These are phyloP conservation scores for Alternaria brassicicola DNA, from an alignment of 2,329 filamentous ascomycete genomes.

Conservation along the genomic window DNA sequence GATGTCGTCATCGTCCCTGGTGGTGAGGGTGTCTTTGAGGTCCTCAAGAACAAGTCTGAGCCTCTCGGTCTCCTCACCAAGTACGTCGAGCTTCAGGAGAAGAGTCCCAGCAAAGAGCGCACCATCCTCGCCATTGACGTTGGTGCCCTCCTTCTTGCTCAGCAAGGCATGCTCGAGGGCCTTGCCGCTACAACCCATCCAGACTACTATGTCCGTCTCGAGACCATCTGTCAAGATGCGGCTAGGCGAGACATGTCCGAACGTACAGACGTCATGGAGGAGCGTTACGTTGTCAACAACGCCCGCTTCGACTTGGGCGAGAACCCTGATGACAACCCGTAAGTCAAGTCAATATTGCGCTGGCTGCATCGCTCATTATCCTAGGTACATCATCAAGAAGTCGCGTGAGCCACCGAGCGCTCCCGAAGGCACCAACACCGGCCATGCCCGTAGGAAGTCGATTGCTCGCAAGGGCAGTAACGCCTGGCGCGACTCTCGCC, in stretches of 20 bases:
- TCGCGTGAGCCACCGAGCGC: constrained; percentile 50
- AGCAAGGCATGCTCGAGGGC: constrained; percentile 77
- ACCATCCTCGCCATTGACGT: constrained; percentile 82
- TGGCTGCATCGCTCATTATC: constrained; percentile 57
- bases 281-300: constrained; percentile 90
- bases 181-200: constrained; percentile 83
- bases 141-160: constrained; percentile 76
- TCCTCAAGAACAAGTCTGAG: constrained; percentile 69
- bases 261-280: constrained; percentile 82
- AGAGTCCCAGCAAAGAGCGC: constrained; percentile 78
- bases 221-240: constrained; percentile 78
- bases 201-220: constrained; percentile 78
- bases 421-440: constrained; percentile 59
- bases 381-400: constrained; percentile 80
- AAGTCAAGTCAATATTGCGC: constrained; percentile 6
- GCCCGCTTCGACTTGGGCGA: constrained; percentile 81
- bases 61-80: constrained; percentile 71
- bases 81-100: constrained; percentile 80
- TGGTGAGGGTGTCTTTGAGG: constrained; percentile 64
- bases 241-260: constrained; percentile 72
- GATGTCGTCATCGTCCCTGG: constrained; percentile 81
- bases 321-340: constrained; percentile 74
- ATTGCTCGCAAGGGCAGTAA: constrained; percentile 77
- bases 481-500: constrained; percentile 77
- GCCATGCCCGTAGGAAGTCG: constrained; percentile 51